Percentiles rank a stretch among this genome's conserved stretches.
Conservation (phyloP, 306 rosid genomes). For the Medicago ruthenica region DNA sequence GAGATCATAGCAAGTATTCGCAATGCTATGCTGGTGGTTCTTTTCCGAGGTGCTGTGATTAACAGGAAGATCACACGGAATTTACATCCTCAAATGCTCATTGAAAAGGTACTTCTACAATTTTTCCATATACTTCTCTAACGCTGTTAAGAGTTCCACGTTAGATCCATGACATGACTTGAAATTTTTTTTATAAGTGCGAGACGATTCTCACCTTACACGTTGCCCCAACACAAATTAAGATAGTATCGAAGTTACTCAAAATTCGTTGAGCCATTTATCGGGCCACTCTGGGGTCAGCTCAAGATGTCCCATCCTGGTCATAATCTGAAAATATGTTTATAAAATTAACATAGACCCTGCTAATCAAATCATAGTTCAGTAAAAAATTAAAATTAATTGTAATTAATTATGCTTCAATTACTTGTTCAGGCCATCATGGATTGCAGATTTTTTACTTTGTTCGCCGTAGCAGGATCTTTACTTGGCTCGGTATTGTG, state of each 20-base stretch:
- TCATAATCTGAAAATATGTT: background rate
- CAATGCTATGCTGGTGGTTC: constrained; percentile 22
- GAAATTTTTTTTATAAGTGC: background rate
- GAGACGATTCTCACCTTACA: too few relatives aligned
- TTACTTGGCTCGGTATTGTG: constrained; percentile 55
- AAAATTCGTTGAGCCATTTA: too few relatives aligned
- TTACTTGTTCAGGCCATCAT: constrained; percentile 48
- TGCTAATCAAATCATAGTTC: too few relatives aligned
- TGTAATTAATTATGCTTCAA: constrained; percentile 2
- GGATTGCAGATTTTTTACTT: constrained; percentile 56
- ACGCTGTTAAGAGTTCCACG: too few relatives aligned
- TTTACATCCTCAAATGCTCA: constrained; percentile 40
- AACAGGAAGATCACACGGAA: background rate
- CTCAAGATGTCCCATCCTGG: background rate
- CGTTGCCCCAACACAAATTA: too few relatives aligned
- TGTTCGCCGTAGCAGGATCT: constrained; percentile 53
- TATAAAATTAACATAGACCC: background rate
- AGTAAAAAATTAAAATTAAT: too few relatives aligned
- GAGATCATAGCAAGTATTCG: background rate
- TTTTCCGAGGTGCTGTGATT: background rate
- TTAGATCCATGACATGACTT: too few relatives aligned
- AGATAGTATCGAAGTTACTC: too few relatives aligned
- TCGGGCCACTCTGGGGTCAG: too few relatives aligned
- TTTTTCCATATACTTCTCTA: background rate
- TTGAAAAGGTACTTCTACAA: constrained; percentile 42